Conservation (phyloP, 2,329 filamentous ascomycete species). For the Hymenoscyphus fraxineus region DNA sequence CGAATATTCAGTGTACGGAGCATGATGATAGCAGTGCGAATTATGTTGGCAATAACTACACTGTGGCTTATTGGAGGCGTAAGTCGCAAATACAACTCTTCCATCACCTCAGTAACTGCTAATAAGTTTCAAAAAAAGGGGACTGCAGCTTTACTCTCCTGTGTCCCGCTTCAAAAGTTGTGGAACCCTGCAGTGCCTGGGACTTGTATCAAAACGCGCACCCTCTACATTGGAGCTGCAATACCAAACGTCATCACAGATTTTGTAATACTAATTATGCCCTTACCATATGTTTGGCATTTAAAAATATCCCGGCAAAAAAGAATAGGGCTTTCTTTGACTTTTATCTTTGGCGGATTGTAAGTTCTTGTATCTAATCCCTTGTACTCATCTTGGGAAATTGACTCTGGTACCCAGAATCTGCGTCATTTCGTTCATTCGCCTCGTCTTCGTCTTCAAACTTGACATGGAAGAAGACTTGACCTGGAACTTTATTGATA, state of each 20-base stretch:
- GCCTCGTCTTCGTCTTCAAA: background rate
- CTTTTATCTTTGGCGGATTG: background rate
- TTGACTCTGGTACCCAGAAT: background rate
- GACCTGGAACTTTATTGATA: background rate
- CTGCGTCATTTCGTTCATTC: background rate
- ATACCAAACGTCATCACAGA: constrained; percentile 1
- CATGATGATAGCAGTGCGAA: background rate
- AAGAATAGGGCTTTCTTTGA: background rate
- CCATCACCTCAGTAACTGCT: background rate
- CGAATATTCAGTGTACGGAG: background rate
- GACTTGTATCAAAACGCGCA: background rate
- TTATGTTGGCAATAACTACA: background rate
- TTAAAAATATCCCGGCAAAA: background rate
- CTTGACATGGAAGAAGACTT: background rate
- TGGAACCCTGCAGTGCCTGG: background rate
- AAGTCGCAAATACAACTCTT: background rate
- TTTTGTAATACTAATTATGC: background rate
- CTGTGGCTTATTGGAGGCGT: background rate
- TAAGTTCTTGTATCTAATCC: background rate
- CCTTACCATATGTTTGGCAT: background rate
- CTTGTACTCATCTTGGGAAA: background rate
- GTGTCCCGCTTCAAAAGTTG: background rate
- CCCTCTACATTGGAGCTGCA: background rate
- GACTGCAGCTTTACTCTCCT: background rate
- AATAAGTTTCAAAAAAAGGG: background rate